These are phyloP conservation scores for Epichloe coenophiala DNA, from an alignment of 2,329 filamentous ascomycete species.

Conservation along the genomic window DNA sequence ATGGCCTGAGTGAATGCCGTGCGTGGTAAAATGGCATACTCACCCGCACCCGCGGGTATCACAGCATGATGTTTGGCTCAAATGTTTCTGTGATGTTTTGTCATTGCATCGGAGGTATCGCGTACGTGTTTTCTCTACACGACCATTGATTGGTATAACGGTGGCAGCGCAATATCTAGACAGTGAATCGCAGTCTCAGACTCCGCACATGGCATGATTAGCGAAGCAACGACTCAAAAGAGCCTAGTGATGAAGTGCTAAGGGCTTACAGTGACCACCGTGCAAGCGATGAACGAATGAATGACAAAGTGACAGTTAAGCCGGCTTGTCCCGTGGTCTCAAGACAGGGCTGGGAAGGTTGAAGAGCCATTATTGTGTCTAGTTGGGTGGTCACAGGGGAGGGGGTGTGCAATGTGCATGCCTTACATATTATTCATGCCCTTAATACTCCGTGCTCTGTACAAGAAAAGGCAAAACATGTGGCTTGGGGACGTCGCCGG, in stretches of 20 bases:
- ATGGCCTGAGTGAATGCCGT: background rate
- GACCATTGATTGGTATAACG: background rate
- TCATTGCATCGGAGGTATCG: background rate
- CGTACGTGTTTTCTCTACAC: background rate
- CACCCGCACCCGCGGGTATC: background rate
- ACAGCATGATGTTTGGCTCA: background rate
- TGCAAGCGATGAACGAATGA: background rate
- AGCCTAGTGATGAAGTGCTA: background rate
- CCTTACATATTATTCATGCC: background rate
- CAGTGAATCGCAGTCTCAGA: conserved; percentile 1
- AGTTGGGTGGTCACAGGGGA: background rate
- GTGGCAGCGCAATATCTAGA: conserved; percentile 5
- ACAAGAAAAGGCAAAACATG: background rate
- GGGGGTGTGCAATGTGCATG: background rate
- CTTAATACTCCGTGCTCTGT: no score
- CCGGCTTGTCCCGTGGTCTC: background rate
- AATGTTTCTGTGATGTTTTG: background rate
- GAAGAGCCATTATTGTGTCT: background rate
- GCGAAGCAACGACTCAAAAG: background rate
- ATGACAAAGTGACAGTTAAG: background rate
- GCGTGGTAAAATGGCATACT: background rate
- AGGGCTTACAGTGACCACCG: background rate
- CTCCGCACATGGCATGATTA: background rate
- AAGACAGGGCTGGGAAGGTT: background rate
- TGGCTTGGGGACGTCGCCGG: background rate